Evolutionary conservation across 2,329 filamentous ascomycete genomes (phyloP), one percentile per base, ranked within the genome.

Genomic region (Epichloe gansuensis): DNA sequence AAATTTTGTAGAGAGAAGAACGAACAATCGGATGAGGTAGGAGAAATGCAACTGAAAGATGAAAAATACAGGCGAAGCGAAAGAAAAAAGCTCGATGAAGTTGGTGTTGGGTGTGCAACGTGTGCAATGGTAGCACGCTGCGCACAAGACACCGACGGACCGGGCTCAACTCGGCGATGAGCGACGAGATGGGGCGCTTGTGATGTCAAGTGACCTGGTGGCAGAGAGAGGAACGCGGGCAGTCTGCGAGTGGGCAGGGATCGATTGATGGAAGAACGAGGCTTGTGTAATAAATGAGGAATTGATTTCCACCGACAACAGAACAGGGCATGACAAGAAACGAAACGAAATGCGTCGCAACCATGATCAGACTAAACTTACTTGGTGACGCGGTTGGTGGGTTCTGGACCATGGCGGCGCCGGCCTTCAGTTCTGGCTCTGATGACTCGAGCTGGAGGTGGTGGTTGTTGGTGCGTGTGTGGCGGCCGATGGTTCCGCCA

Each of bases 401-500:
- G 46, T 39, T 46, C 46, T 53, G 46, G 39, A 46, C 23, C 31
- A 42, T 45, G 51, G 46, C 51, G 38, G 51, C 51, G 50, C 25
- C 23, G 46, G 21, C 42, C 21, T 21, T 17, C n/a, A 23, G 13
- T 34, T 45, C 46, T 31, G 31, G 31, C 28, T 53, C 46, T n/a
- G 34, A 41, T n/a, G 34, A 41, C 41, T 49, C 46, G 41, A 34
- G 41, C 9, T 52, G 49, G 31, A 3, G 25, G 43, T 31, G 43
- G 12, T 44, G 12, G 37, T 51, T 31, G 48, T 44, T 53, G 47
- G 42, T 50, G 42, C 13, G 39, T 17, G 49, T 45, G 52, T 52
- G 49, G 53, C 50, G 50, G 46, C 37, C 53, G 42, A 52, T 50
- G 53, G 50, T 49, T 42, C 52, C 50, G 50, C 23, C 53, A 43